Conservation (phyloP, 352 stramenopile species). For the Phytophthora nicotianae region DNA sequence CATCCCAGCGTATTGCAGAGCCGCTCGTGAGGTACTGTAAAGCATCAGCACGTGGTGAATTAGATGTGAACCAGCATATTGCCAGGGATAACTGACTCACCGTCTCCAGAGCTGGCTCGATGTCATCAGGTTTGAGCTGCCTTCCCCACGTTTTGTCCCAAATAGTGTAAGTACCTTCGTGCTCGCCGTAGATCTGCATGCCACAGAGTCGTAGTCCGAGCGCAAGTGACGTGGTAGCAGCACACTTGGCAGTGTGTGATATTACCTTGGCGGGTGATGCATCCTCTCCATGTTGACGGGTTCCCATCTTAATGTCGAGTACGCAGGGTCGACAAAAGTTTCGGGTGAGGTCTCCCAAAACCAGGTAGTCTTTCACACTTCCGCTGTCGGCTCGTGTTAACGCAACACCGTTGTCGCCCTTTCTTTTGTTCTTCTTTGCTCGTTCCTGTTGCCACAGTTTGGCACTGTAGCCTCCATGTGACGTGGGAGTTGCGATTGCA, state of each 20-base stretch:
- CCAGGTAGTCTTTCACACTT: conserved; percentile 57
- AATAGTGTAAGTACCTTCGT: conserved; percentile 63
- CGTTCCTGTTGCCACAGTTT: conserved; percentile 66
- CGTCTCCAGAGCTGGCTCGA: conserved; percentile 65
- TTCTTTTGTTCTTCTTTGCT: conserved; percentile 29
- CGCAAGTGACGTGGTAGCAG: conserved; percentile 68
- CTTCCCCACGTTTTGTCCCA: conserved; percentile 85
- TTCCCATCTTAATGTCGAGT: conserved; percentile 86
- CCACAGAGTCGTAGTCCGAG: conserved; percentile 77
- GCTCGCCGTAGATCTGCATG: conserved; percentile 80
- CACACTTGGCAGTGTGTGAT: conserved; percentile 76
- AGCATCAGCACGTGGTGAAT: not conserved
- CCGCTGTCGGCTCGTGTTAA: conserved; percentile 18
- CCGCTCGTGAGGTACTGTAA: conserved; percentile 70
- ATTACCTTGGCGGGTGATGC: conserved; percentile 66
- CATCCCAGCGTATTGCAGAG: conserved; percentile 43
- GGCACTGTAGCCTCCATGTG: conserved; percentile 53
- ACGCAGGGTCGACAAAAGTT: conserved; percentile 70
- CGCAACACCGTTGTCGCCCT: conserved; percentile 7
- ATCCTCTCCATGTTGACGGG: conserved; percentile 75
- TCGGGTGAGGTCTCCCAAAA: conserved; percentile 72
- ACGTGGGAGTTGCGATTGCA: conserved; percentile 11
- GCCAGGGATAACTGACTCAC: conserved; percentile 29
- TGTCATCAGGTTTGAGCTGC: conserved; percentile 55
- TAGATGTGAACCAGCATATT: conserved; percentile 1